Evolutionary conservation across 2,329 filamentous ascomycete species (phyloP).

Genomic region (Colletotrichum tropicale): DNA sequence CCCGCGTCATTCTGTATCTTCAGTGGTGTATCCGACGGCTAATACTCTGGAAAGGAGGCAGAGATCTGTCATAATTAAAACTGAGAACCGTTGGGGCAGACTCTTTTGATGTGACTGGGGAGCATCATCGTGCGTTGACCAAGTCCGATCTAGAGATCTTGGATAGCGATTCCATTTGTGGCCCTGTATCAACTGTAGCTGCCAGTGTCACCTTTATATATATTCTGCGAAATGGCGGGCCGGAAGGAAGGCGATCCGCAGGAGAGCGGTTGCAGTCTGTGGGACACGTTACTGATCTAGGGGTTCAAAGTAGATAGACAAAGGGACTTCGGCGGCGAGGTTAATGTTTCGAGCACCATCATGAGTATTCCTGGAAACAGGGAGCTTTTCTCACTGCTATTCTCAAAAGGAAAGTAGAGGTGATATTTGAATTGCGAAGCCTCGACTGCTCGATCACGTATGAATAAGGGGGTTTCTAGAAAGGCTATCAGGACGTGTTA

Average conservation of each 20-base stretch:
- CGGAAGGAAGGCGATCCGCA: background rate
- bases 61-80: background rate
- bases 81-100: background rate
- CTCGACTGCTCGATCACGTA: fast-evolving
- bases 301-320: background rate
- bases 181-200: background rate
- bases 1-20: fast-evolving
- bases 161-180: background rate
- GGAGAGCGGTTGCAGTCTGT: background rate
- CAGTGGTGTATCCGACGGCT: fast-evolving
- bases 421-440: fast-evolving
- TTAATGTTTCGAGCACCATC: background rate
- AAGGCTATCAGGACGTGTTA: background rate
- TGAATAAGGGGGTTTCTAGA: fast-evolving
- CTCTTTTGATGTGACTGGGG: background rate
- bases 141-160: background rate
- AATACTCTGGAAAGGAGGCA: background rate
- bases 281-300: background rate
- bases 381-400: fast-evolving
- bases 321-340: background rate
- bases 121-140: background rate
- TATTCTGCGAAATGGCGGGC: fast-evolving
- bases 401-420: background rate
- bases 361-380: background rate
- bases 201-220: background rate